A percentile compares a stretch with the other conserved stretches of the same genome.
Evolutionary conservation across 2,329 filamentous ascomycete species (phyloP).

Genomic region (Tolypocladium sp.): DNA sequence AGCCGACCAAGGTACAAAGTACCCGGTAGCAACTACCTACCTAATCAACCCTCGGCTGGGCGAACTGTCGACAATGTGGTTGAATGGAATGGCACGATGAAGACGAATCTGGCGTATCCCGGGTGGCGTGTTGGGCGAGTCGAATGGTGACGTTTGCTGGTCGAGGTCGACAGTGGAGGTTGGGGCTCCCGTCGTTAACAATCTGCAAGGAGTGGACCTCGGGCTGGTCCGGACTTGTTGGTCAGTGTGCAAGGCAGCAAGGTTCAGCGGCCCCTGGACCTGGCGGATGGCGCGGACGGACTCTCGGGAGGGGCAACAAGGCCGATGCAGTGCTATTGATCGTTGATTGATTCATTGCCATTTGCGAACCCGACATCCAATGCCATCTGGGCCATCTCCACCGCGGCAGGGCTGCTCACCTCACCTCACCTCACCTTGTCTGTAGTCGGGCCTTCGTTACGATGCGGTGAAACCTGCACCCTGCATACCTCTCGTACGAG

Average conservation of each 20-base stretch:
- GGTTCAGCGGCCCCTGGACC: background rate
- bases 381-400: background rate
- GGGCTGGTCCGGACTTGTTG: too few species aligned
- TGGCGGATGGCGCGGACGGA: background rate
- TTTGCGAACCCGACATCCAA: background rate
- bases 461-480: background rate
- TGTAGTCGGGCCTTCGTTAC: background rate
- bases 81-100: background rate
- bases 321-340: background rate
- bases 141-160: background rate
- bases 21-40: too few species aligned
- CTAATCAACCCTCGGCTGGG: background rate
- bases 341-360: background rate
- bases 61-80: background rate
- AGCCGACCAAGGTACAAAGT: background rate
- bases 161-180: background rate
- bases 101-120: background rate
- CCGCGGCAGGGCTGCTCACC: background rate
- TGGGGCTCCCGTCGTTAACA: too few species aligned
- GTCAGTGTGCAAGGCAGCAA: background rate
- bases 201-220: background rate
- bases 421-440: background rate
- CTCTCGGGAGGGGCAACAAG: background rate
- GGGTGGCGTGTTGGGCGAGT: background rate
- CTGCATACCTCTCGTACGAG: background rate